phyloP scores from a whole-genome alignment of 129 eudicot genomes.

The Lonicera japonica region DNA sequence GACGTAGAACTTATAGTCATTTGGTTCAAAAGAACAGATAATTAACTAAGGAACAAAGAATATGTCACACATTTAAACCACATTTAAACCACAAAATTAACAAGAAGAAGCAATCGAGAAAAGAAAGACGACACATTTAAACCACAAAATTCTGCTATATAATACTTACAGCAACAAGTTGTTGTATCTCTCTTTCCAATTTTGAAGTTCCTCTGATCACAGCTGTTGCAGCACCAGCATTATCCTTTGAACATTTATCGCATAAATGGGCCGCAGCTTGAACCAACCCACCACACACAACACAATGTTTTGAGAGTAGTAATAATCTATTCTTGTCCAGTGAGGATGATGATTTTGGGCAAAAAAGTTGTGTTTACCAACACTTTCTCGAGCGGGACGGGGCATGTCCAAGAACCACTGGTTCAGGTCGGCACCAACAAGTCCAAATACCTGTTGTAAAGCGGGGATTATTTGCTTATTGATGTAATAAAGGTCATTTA shows the following conservation, averaged over 20 bases:
- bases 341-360: conserved; percentile 33
- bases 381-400: conserved; percentile 54
- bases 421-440: too few relatives aligned
- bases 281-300: conserved; percentile 74
- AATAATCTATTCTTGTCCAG: conserved; percentile 73
- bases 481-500: too few relatives aligned
- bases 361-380: conserved; percentile 42
- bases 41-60: too few relatives aligned
- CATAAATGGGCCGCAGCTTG: conserved; percentile 62
- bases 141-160: conserved; percentile 34
- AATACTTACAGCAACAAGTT: conserved; percentile 83
- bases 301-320: conserved; percentile 75
- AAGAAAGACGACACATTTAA: too few relatives aligned
- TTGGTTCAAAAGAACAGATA: too few relatives aligned
- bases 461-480: too few relatives aligned
- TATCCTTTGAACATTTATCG: conserved; percentile 49
- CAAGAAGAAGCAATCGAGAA: too few relatives aligned
- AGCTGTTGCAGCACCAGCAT: conserved; percentile 43
- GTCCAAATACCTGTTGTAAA: too few relatives aligned
- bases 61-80: too few relatives aligned
- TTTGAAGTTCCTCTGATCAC: conserved; percentile 63
- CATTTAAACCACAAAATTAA: too few relatives aligned
- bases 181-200: conserved; percentile 72
- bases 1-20: too few relatives aligned
- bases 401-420: conserved; percentile 88